Evolutionary conservation across 805 yeast genomes (phyloP).

Genomic region (Diddensiella transvaalensis): DNA sequence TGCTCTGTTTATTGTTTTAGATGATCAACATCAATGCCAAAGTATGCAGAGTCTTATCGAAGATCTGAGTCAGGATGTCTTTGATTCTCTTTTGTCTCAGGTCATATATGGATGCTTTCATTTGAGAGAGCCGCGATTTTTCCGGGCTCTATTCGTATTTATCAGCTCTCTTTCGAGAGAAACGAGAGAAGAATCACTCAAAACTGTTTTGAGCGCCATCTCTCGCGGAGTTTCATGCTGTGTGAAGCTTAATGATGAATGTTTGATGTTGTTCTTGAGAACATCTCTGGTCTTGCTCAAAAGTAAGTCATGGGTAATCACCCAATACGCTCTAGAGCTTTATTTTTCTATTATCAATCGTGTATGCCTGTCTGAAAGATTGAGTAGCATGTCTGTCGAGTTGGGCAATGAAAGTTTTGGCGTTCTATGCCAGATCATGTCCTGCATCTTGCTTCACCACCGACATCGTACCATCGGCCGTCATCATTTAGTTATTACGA

Average conservation of each 20-base stretch:
- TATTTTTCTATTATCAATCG: constrained; percentile 39
- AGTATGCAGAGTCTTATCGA: background rate
- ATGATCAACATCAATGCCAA: background rate
- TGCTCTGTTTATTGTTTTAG: background rate
- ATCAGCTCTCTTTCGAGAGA: background rate
- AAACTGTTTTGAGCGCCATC: background rate
- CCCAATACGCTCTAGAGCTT: constrained; percentile 64
- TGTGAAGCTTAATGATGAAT: background rate
- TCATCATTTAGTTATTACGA: constrained; percentile 58
- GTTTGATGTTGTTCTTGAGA: background rate
- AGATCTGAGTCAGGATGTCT: background rate
- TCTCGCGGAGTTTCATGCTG: background rate
- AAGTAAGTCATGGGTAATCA: constrained; percentile 53
- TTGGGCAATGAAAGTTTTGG: constrained; percentile 36
- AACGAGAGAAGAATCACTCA: background rate
- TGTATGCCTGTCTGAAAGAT: background rate
- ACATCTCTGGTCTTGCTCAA: constrained; percentile 35
- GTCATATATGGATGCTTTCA: background rate
- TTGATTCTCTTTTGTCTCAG: background rate
- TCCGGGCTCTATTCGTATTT: constrained; percentile 2
- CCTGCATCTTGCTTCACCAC: constrained; percentile 62
- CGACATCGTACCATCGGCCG: constrained; percentile 68
- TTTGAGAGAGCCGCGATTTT: background rate
- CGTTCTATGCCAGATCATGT: constrained; percentile 46
- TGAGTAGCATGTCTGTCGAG: constrained; percentile 1